These are phyloP conservation scores for Malus hybrid DNA, from an alignment of 331 rosid species.

Conservation along the genomic window DNA sequence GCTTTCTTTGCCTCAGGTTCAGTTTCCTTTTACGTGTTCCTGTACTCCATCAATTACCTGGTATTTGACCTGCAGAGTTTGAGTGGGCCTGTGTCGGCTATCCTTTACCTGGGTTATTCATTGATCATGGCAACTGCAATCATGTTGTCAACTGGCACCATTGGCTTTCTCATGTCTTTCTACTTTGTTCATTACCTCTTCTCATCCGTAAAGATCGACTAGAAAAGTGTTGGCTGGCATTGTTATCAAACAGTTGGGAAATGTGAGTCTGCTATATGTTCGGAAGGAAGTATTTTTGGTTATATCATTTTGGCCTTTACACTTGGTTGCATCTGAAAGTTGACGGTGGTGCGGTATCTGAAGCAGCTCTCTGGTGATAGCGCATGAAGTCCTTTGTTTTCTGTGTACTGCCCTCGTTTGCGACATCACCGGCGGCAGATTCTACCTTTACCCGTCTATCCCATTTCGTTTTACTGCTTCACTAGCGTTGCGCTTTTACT, in stretches of 20 bases:
- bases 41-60: conserved; percentile 90
- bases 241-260: conserved; percentile 19
- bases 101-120: conserved; percentile 84
- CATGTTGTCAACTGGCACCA: conserved; percentile 86
- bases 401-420: neutral
- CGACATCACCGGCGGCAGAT: neutral
- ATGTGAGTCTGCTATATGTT: conserved; percentile 5
- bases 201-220: conserved; percentile 85
- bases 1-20: conserved; percentile 96
- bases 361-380: conserved; percentile 4
- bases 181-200: conserved; percentile 89
- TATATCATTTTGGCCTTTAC: neutral
- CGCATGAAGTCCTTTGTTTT: neutral
- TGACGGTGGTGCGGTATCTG: conserved; percentile 13
- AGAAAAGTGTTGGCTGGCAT: conserved; percentile 13
- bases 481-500: conserved; percentile 3
- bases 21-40: conserved; percentile 78
- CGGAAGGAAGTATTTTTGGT: conserved; percentile 21
- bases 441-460: neutral
- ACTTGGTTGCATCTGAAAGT: conserved; percentile 18
- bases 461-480: neutral
- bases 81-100: conserved; percentile 90
- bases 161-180: conserved; percentile 82
- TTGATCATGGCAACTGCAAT: conserved; percentile 82
- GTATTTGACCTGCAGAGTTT: conserved; percentile 90